Evolutionary conservation across 2,329 filamentous ascomycete species (phyloP).

Genomic region (Pyrenophora tritici-repentis): DNA sequence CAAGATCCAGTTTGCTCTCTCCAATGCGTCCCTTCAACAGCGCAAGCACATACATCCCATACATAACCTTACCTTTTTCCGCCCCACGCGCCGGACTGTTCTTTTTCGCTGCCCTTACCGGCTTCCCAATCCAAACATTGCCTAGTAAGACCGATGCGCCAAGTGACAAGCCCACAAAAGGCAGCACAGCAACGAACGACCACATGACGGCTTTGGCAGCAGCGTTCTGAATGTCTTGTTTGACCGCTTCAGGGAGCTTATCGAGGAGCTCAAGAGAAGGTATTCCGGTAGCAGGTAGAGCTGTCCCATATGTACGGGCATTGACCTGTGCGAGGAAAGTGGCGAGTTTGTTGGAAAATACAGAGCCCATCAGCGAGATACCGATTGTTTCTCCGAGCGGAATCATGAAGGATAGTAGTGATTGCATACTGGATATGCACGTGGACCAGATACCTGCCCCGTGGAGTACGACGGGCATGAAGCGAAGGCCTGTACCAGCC

Average conservation of each 20-base stretch:
- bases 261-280: slow-evolving; percentile 42
- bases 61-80: slow-evolving; percentile 28
- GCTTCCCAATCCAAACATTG: slow-evolving; percentile 57
- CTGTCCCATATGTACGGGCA: slow-evolving; percentile 23
- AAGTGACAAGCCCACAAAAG: slow-evolving; percentile 60
- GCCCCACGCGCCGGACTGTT: slow-evolving; percentile 7
- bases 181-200: slow-evolving; percentile 66
- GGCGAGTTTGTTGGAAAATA: slow-evolving; percentile 65
- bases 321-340: slow-evolving; percentile 34
- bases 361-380: slow-evolving; percentile 69
- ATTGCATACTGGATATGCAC: slow-evolving; percentile 63
- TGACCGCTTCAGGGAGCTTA: slow-evolving; percentile 46
- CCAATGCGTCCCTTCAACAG: slow-evolving; percentile 16
- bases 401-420: slow-evolving; percentile 62
- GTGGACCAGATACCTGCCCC: slow-evolving; percentile 65
- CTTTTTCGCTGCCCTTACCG: slow-evolving; percentile 17
- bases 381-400: slow-evolving; percentile 69
- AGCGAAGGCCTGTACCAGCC: slow-evolving; percentile 65
- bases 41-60: slow-evolving; percentile 22
- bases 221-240: slow-evolving; percentile 49
- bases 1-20: slow-evolving; percentile 21
- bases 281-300: slow-evolving; percentile 25
- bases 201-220: slow-evolving; percentile 66
- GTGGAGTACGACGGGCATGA: slow-evolving; percentile 68
- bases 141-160: slow-evolving; percentile 54